phyloP scores from a whole-genome alignment of 2,329 filamentous ascomycete species.

The Paraconiothyrium brasiliense region DNA sequence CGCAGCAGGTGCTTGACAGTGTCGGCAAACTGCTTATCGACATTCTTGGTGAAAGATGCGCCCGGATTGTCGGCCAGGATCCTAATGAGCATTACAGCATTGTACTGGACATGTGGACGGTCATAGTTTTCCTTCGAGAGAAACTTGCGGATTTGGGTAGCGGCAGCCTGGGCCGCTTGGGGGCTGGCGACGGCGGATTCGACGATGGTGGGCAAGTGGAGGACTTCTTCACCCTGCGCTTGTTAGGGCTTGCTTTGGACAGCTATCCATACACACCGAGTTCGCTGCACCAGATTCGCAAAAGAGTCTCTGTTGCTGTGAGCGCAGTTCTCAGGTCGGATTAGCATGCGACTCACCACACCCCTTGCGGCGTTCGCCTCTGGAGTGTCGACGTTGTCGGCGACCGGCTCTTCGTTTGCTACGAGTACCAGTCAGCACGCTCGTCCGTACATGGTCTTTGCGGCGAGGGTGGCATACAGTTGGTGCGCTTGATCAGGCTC shows the following conservation, averaged over 20 bases:
- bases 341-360: conserved; percentile 64
- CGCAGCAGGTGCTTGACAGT: conserved; percentile 79
- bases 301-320: conserved; percentile 71
- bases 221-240: conserved; percentile 82
- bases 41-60: conserved; percentile 85
- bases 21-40: conserved; percentile 85
- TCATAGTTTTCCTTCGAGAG: conserved; percentile 74
- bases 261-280: conserved; percentile 37
- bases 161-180: conserved; percentile 81
- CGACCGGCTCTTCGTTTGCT: conserved; percentile 41
- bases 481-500: conserved; percentile 39
- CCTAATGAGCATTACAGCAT: conserved; percentile 92
- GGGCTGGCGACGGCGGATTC: conserved; percentile 94
- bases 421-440: conserved; percentile 11
- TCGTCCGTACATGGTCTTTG: not conserved
- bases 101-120: conserved; percentile 83
- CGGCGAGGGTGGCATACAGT: not conserved
- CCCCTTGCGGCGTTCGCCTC: conserved; percentile 72
- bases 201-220: conserved; percentile 92
- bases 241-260: conserved; percentile 26
- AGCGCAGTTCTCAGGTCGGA: conserved; percentile 19
- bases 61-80: conserved; percentile 95
- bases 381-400: conserved; percentile 64
- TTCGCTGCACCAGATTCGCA: conserved; percentile 77
- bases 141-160: conserved; percentile 82